phyloP scores from a whole-genome alignment of 2,329 filamentous ascomycete species.

The Ophiostoma triangulosporum region DNA sequence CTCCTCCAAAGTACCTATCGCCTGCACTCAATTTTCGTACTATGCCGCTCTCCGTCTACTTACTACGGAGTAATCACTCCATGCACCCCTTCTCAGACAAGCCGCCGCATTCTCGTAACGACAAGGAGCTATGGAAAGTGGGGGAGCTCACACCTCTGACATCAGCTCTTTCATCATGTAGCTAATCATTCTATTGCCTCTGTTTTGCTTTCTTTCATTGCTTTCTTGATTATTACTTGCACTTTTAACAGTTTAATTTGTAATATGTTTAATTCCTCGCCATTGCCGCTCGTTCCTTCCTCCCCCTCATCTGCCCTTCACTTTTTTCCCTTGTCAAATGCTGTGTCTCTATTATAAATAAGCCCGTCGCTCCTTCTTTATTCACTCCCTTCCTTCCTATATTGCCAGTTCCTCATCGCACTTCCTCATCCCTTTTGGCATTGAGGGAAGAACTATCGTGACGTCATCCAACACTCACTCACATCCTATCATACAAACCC shows the following conservation, averaged over 20 bases:
- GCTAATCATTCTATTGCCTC: not conserved
- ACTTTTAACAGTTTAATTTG: not conserved
- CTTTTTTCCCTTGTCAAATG: not conserved
- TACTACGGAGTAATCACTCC: not conserved
- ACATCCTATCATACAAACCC: not conserved
- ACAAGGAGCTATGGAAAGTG: conserved; percentile 2
- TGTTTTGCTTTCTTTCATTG: not conserved
- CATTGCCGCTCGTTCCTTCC: not conserved
- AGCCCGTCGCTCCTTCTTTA: not conserved
- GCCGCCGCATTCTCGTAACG: not conserved
- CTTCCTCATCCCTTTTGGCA: not conserved
- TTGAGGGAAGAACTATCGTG: not conserved
- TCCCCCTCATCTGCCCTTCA: not conserved
- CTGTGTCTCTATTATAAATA: not conserved
- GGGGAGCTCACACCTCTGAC: conserved; percentile 6
- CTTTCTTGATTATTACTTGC: not conserved
- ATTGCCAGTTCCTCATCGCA: not conserved
- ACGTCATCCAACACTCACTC: not conserved
- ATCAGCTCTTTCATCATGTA: conserved; percentile 5
- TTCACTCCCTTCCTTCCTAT: not conserved
- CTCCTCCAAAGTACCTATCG: not conserved
- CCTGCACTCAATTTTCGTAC: not conserved
- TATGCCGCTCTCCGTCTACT: no score
- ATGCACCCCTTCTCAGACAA: not conserved
- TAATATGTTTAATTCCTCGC: not conserved